Conservation (phyloP, 1,284 basidiomycete genomes). For the Singerocomus rubriflavus region DNA sequence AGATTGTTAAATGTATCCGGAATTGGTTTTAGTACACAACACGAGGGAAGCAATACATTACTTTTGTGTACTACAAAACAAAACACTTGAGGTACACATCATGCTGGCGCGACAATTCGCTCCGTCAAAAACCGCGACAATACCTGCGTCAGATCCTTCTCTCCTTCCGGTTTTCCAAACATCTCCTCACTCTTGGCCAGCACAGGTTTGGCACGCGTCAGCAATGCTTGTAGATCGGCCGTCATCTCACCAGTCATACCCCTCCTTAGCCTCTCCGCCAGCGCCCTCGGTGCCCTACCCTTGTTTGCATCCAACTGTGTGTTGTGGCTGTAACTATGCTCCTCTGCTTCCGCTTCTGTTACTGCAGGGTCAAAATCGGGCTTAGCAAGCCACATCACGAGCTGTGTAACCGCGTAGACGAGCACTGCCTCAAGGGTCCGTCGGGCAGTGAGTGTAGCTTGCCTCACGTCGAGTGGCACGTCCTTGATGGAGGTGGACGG, state of each 20-base stretch:
- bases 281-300: constrained; percentile 42
- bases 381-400: constrained; percentile 70
- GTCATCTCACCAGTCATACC: constrained; percentile 79
- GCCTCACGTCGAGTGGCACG: constrained; percentile 52
- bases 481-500: constrained; percentile 37
- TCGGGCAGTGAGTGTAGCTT: constrained; percentile 51
- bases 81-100: background rate
- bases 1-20: background rate
- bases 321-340: constrained; percentile 22
- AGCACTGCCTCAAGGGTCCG: constrained; percentile 68
- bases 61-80: background rate
- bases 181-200: constrained; percentile 51
- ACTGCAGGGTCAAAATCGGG: constrained; percentile 53
- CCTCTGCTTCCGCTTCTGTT: constrained; percentile 42
- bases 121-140: constrained; percentile 65
- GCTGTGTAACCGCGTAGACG: constrained; percentile 74
- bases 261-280: constrained; percentile 63
- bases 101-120: constrained; percentile 39
- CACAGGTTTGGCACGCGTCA: constrained; percentile 62
- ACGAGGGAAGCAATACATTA: background rate
- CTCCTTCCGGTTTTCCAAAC: constrained; percentile 10
- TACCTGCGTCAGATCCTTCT: constrained; percentile 49
- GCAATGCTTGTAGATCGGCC: constrained; percentile 62
- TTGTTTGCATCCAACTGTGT: constrained; percentile 33
- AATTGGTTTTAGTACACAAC: background rate